phyloP scores from a whole-genome alignment of 2,329 filamentous ascomycete species.

The Fusarium sp. region DNA sequence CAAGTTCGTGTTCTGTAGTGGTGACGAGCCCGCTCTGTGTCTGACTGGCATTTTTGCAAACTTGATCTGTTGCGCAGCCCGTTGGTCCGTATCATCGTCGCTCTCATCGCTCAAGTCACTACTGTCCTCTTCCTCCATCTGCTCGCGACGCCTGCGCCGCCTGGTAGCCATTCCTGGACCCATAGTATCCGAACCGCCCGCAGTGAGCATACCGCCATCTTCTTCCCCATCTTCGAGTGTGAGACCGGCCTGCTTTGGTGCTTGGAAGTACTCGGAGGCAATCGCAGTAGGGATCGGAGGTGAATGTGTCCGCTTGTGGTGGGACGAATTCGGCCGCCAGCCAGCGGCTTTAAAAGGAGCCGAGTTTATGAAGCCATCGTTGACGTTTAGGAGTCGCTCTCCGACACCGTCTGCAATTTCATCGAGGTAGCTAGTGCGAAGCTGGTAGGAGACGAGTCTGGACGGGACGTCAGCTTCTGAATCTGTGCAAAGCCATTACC shows the following conservation, averaged over 20 bases:
- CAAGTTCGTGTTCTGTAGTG: slow-evolving; percentile 73
- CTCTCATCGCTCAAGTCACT: slow-evolving; percentile 87
- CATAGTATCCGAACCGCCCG: slow-evolving; percentile 72
- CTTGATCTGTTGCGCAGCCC: slow-evolving; percentile 88
- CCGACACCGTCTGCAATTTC: slow-evolving; percentile 85
- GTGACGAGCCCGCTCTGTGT: slow-evolving; percentile 86
- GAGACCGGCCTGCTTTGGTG: slow-evolving; percentile 69
- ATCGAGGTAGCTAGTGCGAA: slow-evolving; percentile 81
- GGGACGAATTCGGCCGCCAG: slow-evolving; percentile 77
- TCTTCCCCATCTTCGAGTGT: slow-evolving; percentile 77
- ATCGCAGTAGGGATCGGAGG: slow-evolving; percentile 86
- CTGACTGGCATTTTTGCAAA: slow-evolving; percentile 96
- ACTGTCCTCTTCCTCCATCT: slow-evolving; percentile 86
- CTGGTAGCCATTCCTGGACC: slow-evolving; percentile 74
- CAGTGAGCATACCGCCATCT: slow-evolving; percentile 76
- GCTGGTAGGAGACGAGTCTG: slow-evolving; percentile 83
- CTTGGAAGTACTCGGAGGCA: slow-evolving; percentile 84
- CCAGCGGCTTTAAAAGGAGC: slow-evolving; percentile 84
- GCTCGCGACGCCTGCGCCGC: slow-evolving; percentile 72
- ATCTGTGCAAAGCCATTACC: background rate
- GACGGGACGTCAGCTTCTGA: slow-evolving; percentile 29
- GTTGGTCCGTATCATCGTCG: slow-evolving; percentile 78
- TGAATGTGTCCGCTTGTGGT: slow-evolving; percentile 85
- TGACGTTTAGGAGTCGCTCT: slow-evolving; percentile 83
- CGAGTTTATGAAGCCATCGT: slow-evolving; percentile 81